These are phyloP conservation scores for Cucumis melo DNA, from an alignment of 306 rosid genomes.

Conservation along the genomic window DNA sequence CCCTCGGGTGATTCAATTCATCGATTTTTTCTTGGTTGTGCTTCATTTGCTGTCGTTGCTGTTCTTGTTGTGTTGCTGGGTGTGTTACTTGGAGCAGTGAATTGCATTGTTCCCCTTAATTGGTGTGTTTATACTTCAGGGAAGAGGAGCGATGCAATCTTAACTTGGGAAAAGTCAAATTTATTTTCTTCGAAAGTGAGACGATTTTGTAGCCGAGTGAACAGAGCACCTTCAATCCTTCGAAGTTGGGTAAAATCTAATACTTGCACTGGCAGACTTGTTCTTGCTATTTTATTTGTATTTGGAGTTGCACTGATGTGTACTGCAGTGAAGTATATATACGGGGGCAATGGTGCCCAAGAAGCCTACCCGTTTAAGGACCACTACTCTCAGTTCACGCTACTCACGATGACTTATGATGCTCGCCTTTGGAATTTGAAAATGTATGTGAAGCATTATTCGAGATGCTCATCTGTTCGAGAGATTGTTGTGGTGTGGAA, in stretches of 20 bases:
- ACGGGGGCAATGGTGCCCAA: slow-evolving; percentile 89
- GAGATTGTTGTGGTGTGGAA: slow-evolving; percentile 98
- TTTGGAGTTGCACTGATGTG: slow-evolving; percentile 72
- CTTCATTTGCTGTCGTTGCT: slow-evolving; percentile 52
- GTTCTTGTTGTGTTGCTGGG: slow-evolving; percentile 56
- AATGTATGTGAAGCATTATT: slow-evolving; percentile 82
- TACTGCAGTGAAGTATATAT: slow-evolving; percentile 50
- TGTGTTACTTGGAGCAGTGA: slow-evolving; percentile 68
- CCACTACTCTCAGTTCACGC: slow-evolving; percentile 80
- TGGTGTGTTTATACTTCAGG: slow-evolving; percentile 52
- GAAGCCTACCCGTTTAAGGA: slow-evolving; percentile 66
- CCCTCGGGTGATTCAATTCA: slow-evolving; percentile 74
- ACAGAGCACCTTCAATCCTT: slow-evolving; percentile 48
- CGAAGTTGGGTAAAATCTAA: slow-evolving; percentile 63
- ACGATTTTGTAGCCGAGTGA: slow-evolving; percentile 76
- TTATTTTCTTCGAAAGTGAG: slow-evolving; percentile 43
- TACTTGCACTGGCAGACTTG: slow-evolving; percentile 63
- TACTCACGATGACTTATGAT: slow-evolving; percentile 89
- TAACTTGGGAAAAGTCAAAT: slow-evolving; percentile 66
- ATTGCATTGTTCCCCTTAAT: slow-evolving; percentile 67
- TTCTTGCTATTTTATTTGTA: slow-evolving; percentile 43
- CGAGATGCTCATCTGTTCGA: slow-evolving; percentile 80
- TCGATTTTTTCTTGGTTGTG: slow-evolving; percentile 67
- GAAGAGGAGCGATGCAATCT: slow-evolving; percentile 35
- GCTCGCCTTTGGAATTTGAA: slow-evolving; percentile 96